These are phyloP conservation scores for Butyriboletus pseudospeciosus DNA, from an alignment of 1,284 basidiomycete species.

Conservation along the genomic window DNA sequence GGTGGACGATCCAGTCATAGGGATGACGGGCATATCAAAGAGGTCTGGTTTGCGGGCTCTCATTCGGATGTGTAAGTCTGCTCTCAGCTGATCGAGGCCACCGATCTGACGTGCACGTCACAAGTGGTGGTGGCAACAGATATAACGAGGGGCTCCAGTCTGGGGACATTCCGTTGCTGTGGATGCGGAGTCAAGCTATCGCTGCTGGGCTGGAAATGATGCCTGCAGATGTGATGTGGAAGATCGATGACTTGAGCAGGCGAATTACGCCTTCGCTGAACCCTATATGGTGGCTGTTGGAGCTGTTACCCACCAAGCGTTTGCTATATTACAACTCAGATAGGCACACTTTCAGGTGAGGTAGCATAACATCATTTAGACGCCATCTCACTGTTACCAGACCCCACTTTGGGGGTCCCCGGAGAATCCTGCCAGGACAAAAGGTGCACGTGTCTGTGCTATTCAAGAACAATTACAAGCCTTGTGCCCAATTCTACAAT, in stretches of 20 bases:
- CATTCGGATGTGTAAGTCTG: slow-evolving; percentile 35
- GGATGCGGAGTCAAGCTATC: slow-evolving; percentile 33
- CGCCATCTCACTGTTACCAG: slow-evolving; percentile 19
- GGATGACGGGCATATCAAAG: slow-evolving; percentile 26
- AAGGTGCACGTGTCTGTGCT: slow-evolving; percentile 31
- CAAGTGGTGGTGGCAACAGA: slow-evolving; percentile 31
- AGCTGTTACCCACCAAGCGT: slow-evolving; percentile 26
- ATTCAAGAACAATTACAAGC: slow-evolving; percentile 29
- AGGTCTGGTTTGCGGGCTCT: slow-evolving; percentile 36
- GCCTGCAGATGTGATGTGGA: slow-evolving; percentile 28
- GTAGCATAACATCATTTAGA: neutral
- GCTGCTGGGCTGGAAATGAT: slow-evolving; percentile 21
- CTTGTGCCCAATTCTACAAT: slow-evolving; percentile 21
- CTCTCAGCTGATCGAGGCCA: neutral
- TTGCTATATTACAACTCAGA: slow-evolving; percentile 28
- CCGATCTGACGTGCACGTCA: slow-evolving; percentile 1
- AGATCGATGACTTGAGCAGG: slow-evolving; percentile 26
- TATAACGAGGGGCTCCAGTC: slow-evolving; percentile 26
- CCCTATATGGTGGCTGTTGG: slow-evolving; percentile 25
- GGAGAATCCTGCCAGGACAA: slow-evolving; percentile 29
- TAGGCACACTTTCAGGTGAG: slow-evolving; percentile 18
- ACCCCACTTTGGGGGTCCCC: slow-evolving; percentile 25
- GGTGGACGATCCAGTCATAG: slow-evolving; percentile 19
- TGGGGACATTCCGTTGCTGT: slow-evolving; percentile 31
- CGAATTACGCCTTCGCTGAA: slow-evolving; percentile 21